Evolutionary conservation across 2,329 filamentous ascomycete genomes (phyloP).

Genomic region (Hypoxylon sp.): DNA sequence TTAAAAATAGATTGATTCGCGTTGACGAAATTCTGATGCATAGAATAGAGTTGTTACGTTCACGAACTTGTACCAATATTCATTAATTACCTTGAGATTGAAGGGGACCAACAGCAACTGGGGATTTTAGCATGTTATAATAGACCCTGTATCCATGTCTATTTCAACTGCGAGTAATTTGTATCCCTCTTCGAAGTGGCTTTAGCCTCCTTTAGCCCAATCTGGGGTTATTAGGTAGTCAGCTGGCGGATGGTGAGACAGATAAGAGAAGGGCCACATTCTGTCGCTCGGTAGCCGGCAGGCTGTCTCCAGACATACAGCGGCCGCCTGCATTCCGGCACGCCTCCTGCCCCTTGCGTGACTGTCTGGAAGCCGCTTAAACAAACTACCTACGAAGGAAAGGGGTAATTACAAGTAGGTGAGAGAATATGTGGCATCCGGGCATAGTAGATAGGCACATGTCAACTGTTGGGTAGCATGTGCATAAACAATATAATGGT

Average conservation of each 20-base stretch:
- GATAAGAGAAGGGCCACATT: slow-evolving; percentile 17
- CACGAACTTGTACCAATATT: background rate
- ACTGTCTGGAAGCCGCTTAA: slow-evolving; percentile 8
- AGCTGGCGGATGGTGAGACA: slow-evolving; percentile 28
- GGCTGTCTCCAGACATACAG: slow-evolving; percentile 25
- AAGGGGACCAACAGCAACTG: background rate
- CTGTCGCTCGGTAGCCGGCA: slow-evolving; percentile 28
- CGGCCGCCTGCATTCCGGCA: slow-evolving; percentile 32
- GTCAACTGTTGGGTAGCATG: slow-evolving; percentile 20
- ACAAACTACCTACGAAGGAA: slow-evolving; percentile 17
- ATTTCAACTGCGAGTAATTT: slow-evolving; percentile 9
- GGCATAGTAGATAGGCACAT: slow-evolving; percentile 7
- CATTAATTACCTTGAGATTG: background rate
- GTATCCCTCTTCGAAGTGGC: slow-evolving; percentile 14
- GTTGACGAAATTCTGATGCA: background rate
- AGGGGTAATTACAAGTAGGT: slow-evolving; percentile 7
- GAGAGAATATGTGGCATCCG: slow-evolving; percentile 13
- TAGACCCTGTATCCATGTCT: slow-evolving; percentile 4
- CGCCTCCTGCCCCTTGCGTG: slow-evolving; percentile 25
- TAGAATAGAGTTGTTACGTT: background rate
- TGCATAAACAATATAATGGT: slow-evolving; percentile 7
- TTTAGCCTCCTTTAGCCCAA: slow-evolving; percentile 8
- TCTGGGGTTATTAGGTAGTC: slow-evolving; percentile 22
- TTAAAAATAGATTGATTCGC: background rate
- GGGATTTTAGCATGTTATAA: slow-evolving; percentile 2